phyloP scores from a whole-genome alignment of 2,329 filamentous ascomycete genomes.

The Allantophomopsis lycopodina region DNA sequence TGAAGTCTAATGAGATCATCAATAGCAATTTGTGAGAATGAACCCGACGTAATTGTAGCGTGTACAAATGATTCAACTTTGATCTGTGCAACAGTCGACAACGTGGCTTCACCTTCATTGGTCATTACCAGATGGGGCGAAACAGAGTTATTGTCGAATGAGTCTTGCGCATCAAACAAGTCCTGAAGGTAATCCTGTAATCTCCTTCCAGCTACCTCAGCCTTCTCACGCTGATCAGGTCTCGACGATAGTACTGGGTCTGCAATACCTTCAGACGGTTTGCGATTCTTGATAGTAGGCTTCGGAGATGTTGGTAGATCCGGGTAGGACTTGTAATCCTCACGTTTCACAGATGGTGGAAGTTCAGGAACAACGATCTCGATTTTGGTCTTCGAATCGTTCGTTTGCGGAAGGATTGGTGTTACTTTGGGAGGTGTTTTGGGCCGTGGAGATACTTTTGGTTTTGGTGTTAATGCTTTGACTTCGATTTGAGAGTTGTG shows the following conservation, averaged over 20 bases:
- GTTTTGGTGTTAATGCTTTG: constrained; percentile 1
- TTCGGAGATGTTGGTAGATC: not conserved
- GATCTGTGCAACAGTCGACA: constrained; percentile 54
- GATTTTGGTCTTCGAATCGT: not conserved
- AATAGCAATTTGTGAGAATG: constrained; percentile 57
- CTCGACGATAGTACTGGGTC: constrained; percentile 45
- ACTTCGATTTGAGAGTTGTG: too few relatives aligned
- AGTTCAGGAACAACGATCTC: constrained; percentile 12
- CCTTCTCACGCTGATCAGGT: constrained; percentile 70
- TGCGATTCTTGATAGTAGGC: constrained; percentile 27
- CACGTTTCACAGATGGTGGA: constrained; percentile 9
- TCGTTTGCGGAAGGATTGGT: constrained; percentile 9
- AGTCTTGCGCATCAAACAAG: constrained; percentile 67
- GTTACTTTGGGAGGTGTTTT: constrained; percentile 9
- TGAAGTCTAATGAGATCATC: constrained; percentile 66
- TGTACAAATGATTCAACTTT: constrained; percentile 61
- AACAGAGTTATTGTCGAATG: constrained; percentile 34
- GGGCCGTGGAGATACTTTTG: constrained; percentile 1
- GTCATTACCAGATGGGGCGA: constrained; percentile 30
- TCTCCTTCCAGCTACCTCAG: constrained; percentile 58
- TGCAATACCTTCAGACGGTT: constrained; percentile 31
- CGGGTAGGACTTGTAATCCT: constrained; percentile 14
- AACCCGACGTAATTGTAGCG: constrained; percentile 55
- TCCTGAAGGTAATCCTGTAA: constrained; percentile 57
- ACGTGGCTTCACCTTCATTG: constrained; percentile 45